Percentiles rank a stretch among this genome's conserved stretches.
phyloP scores from a whole-genome alignment of 768 basidiomycete genomes.

The Auriscalpium vulgare region DNA sequence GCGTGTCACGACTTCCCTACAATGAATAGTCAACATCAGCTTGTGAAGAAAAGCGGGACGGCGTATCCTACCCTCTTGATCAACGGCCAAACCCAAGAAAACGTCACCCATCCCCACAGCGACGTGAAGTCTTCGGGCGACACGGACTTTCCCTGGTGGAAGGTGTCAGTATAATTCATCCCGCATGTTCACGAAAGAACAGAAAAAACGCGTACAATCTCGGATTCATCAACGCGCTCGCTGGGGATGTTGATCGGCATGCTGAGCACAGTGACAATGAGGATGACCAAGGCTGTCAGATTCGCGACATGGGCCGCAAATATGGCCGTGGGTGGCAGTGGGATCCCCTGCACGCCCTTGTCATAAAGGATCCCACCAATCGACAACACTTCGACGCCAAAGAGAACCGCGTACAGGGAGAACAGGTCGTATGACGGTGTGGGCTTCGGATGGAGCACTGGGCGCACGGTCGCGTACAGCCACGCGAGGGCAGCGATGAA shows the following conservation, averaged over 20 bases:
- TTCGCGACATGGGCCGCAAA: conserved; percentile 30
- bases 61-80: conserved; percentile 22
- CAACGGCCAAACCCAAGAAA: conserved; percentile 58
- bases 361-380: conserved; percentile 52
- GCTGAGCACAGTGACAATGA: conserved; percentile 40
- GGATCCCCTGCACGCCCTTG: conserved; percentile 32
- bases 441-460: conserved; percentile 41
- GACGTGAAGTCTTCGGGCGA: conserved; percentile 62
- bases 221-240: conserved; percentile 35
- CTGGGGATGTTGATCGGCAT: conserved; percentile 68
- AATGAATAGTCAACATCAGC: conserved; percentile 11
- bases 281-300: conserved; percentile 31
- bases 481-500: conserved; percentile 49
- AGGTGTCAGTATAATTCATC: neutral
- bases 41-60: neutral
- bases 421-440: conserved; percentile 64
- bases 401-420: conserved; percentile 42
- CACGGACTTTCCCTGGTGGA: conserved; percentile 37
- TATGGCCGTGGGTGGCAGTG: conserved; percentile 30
- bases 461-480: conserved; percentile 57
- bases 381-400: conserved; percentile 39
- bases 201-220: conserved; percentile 40
- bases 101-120: conserved; percentile 56
- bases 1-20: neutral
- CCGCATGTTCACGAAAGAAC: neutral